Conservation (phyloP, 805 yeast species). For the Spathaspora boniae region DNA sequence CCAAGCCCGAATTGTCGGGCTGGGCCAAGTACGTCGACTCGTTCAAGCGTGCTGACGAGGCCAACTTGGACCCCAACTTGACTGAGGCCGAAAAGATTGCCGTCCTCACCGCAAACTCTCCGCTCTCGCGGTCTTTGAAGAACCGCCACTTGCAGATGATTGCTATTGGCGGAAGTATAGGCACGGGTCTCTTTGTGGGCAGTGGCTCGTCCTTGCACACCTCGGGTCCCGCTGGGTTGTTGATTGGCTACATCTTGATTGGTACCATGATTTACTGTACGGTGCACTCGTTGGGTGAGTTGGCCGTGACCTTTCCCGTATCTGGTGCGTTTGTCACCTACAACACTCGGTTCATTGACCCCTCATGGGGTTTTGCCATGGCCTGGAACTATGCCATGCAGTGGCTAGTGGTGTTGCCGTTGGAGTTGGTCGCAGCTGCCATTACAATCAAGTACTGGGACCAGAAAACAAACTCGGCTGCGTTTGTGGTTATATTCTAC, state of each 20-base stretch:
- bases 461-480: slow-evolving; percentile 46
- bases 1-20: slow-evolving; percentile 17
- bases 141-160: slow-evolving; percentile 75
- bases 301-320: slow-evolving; percentile 59
- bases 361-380: slow-evolving; percentile 53
- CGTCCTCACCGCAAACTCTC: slow-evolving; percentile 43
- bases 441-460: slow-evolving; percentile 57
- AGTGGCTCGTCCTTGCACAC: slow-evolving; percentile 56
- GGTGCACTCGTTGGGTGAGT: slow-evolving; percentile 53
- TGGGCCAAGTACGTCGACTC: slow-evolving; percentile 24
- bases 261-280: slow-evolving; percentile 60
- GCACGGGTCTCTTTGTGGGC: slow-evolving; percentile 80
- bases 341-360: slow-evolving; percentile 54
- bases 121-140: slow-evolving; percentile 49
- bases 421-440: slow-evolving; percentile 56
- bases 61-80: slow-evolving; percentile 36
- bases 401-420: slow-evolving; percentile 44
- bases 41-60: slow-evolving; percentile 33
- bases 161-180: slow-evolving; percentile 81
- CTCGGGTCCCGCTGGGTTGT: slow-evolving; percentile 71
- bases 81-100: slow-evolving; percentile 28
- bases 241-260: slow-evolving; percentile 54
- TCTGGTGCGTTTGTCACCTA: slow-evolving; percentile 65
- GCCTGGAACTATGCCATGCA: slow-evolving; percentile 32
- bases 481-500: slow-evolving; percentile 55